Evolutionary conservation across 768 basidiomycete species (phyloP).

Genomic region (Auriscalpium microsporum): DNA sequence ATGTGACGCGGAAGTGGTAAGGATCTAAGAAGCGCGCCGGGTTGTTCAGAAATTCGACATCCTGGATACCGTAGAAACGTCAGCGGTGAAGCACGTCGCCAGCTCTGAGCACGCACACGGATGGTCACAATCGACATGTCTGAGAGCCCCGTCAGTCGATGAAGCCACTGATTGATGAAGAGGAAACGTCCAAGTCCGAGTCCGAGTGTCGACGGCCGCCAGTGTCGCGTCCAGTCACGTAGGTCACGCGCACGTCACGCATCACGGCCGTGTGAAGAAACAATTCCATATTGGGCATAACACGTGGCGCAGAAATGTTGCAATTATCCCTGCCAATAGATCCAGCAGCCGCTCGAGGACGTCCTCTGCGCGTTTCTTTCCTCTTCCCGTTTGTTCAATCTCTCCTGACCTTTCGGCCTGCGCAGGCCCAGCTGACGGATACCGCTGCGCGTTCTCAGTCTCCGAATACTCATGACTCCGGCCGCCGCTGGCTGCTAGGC

Average conservation of each 20-base stretch:
- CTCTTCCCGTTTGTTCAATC: too few species aligned
- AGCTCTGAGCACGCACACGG: slow-evolving; percentile 2
- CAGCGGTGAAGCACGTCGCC: neutral
- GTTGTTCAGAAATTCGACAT: slow-evolving; percentile 88
- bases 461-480: too few species aligned
- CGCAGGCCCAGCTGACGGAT: too few species aligned
- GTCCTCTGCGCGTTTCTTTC: too few species aligned
- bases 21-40: slow-evolving; percentile 86
- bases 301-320: too few species aligned
- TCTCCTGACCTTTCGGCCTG: too few species aligned
- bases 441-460: too few species aligned
- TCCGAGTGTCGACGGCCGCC: neutral
- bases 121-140: slow-evolving; percentile 18
- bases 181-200: neutral
- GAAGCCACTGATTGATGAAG: neutral
- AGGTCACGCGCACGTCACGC: too few species aligned
- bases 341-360: too few species aligned
- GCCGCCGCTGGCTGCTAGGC: too few species aligned
- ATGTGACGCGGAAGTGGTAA: slow-evolving; percentile 91
- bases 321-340: too few species aligned
- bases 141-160: neutral
- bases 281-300: neutral
- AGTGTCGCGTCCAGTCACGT: neutral
- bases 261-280: neutral
- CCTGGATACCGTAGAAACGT: slow-evolving; percentile 31